Conservation (phyloP, 179 eudicot species). For the Corrigiola litoralis region DNA sequence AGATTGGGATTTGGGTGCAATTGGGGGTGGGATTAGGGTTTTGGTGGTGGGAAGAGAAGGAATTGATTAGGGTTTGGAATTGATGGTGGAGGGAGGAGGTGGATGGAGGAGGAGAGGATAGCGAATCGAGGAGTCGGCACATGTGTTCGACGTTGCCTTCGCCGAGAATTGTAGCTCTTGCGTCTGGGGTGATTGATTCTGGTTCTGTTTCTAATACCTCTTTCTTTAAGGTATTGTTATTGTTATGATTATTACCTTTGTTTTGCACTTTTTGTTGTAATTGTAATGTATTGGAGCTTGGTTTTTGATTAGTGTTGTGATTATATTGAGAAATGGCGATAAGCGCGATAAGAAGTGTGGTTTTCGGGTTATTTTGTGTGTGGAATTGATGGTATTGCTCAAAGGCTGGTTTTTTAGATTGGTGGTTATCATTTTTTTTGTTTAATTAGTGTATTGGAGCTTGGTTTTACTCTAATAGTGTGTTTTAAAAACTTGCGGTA, state of each 20-base stretch:
- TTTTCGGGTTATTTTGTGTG: too few relatives aligned
- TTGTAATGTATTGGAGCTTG: too few relatives aligned
- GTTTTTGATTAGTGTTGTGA: too few relatives aligned
- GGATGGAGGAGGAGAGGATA: slow-evolving; percentile 30
- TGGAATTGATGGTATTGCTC: too few relatives aligned
- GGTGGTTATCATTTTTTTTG: too few relatives aligned
- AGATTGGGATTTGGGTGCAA: neutral
- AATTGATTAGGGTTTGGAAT: slow-evolving; percentile 43
- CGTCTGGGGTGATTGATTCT: slow-evolving; percentile 23
- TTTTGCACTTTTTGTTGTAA: neutral
- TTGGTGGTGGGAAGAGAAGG: slow-evolving; percentile 37
- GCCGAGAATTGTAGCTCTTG: slow-evolving; percentile 29
- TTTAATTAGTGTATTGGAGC: too few relatives aligned
- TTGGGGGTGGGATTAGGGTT: slow-evolving; percentile 12
- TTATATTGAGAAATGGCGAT: too few relatives aligned
- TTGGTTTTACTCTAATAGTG: too few relatives aligned
- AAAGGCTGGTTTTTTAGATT: too few relatives aligned
- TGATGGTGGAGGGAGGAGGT: too few relatives aligned
- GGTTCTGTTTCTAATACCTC: slow-evolving; percentile 20
- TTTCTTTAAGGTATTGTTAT: slow-evolving; percentile 40
- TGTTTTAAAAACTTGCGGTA: too few relatives aligned
- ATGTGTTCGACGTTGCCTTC: slow-evolving; percentile 45
- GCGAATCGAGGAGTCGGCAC: slow-evolving; percentile 40
- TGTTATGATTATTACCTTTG: neutral
- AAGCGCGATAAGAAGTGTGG: too few relatives aligned